Evolutionary conservation across 2,329 filamentous ascomycete species (phyloP).

Genomic region (Cladorrhinum sp.): DNA sequence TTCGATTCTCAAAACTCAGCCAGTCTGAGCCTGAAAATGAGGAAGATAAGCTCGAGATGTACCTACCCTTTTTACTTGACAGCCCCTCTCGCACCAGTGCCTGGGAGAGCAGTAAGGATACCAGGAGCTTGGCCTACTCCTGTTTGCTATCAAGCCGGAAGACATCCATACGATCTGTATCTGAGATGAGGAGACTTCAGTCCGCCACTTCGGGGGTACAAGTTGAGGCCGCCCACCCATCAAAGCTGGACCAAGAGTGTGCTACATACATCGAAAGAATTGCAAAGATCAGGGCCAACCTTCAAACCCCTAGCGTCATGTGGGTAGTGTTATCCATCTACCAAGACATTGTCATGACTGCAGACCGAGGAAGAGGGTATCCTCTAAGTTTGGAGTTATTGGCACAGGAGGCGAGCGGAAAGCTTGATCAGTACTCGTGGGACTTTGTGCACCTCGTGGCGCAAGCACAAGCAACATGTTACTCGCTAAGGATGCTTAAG

Average conservation of each 20-base stretch:
- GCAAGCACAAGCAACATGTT: conserved; percentile 57
- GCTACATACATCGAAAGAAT: conserved; percentile 28
- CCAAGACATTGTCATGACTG: conserved; percentile 36
- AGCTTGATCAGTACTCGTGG: conserved; percentile 46
- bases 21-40: background rate
- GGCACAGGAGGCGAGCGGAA: conserved; percentile 29
- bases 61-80: conserved; percentile 41
- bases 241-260: conserved; percentile 26
- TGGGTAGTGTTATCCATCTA: conserved; percentile 39
- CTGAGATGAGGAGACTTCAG: conserved; percentile 40
- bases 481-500: conserved; percentile 57
- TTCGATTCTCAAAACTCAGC: conserved; percentile 17
- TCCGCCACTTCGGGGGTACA: conserved; percentile 32
- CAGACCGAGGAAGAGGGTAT: conserved; percentile 30
- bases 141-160: conserved; percentile 29
- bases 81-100: conserved; percentile 36
- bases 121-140: conserved; percentile 39
- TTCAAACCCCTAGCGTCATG: conserved; percentile 21
- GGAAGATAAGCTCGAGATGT: conserved; percentile 30
- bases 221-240: conserved; percentile 28
- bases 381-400: conserved; percentile 34
- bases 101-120: conserved; percentile 37
- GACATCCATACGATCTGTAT: conserved; percentile 25
- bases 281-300: conserved; percentile 19
- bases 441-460: conserved; percentile 59